Base-by-base conservation (phyloP, 805 yeast species). In the Kodamaea lidongshanica region DNA sequence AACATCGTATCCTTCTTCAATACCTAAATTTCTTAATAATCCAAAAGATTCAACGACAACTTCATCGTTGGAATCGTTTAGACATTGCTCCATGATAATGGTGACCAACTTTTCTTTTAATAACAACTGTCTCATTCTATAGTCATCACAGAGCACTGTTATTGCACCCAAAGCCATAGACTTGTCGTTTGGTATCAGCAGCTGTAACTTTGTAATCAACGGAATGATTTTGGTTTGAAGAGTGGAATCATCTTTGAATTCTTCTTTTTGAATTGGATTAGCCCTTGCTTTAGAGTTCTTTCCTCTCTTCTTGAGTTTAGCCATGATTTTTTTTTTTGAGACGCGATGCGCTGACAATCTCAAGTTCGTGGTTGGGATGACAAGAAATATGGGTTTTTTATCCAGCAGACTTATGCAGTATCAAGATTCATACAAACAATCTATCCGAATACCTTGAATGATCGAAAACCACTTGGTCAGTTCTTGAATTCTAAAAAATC, bases 1-100 rank as follows among this genome's bases (percentile, higher is more conserved):
- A 20, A 85, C 70, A 40, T 85, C 94, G 44, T 84, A 79, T 12
- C 96, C 96, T 56, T 87, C 95, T 48, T 85, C 95, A 31, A 85
- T 65, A 3, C 81, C 79, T 33, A 89, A 49, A 48, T 82, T 86
- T 50, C 95, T 71, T 39, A 92, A 58, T 14, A 89, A 61, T 1
- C 95, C 96, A 44, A 75, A 79, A 1, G 89, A 67, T 45, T 82
- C 94, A 12, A 82, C 81, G 12, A 83, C 79, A 25, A 85, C 74
- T 42, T 86, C 95, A 33, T 77, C 78, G 40, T 79, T 57, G 12
- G 67, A 49, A 49, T 85, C 95, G 25, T 71, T 72, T 13, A 88
- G 54, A 17, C 78, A 65, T 36, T 77, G 76, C 13, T 77, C 77
- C 56, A 86, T 41, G 1, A 87, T 49, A 2, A 72, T 66, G 23